Percentiles rank a stretch among this genome's conserved stretches.
These are phyloP conservation scores for Tillandsia leiboldiana DNA, from an alignment of 176 grass and related monocot species.

Conservation along the genomic window DNA sequence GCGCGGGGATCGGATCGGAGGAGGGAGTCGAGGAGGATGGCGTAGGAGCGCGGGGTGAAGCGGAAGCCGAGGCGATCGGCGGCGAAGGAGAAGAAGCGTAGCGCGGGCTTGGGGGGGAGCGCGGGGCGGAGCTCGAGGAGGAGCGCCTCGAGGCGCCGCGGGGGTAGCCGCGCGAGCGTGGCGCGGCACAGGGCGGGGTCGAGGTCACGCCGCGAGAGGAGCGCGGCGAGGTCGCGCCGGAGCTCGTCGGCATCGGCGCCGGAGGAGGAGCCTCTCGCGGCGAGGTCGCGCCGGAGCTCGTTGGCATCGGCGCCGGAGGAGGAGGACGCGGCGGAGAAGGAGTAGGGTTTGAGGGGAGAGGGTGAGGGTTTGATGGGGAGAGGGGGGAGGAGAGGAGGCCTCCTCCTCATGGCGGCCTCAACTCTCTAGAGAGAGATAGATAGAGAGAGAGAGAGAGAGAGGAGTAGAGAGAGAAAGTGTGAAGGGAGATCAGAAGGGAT, in stretches of 20 bases:
- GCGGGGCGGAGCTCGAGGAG: slow-evolving; percentile 21
- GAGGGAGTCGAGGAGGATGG: slow-evolving; percentile 33
- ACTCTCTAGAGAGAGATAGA: not conserved
- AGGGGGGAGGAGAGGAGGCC: slow-evolving; percentile 7
- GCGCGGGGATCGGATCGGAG: slow-evolving; percentile 32
- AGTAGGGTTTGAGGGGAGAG: slow-evolving; percentile 17
- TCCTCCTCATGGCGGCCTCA: slow-evolving; percentile 60
- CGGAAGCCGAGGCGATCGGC: slow-evolving; percentile 4
- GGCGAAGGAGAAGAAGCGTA: slow-evolving; percentile 39
- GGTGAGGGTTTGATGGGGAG: slow-evolving; percentile 12
- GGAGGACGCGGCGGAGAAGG: slow-evolving; percentile 25
- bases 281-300: slow-evolving; percentile 27
- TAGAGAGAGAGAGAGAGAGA: not conserved
- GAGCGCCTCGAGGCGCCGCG: not conserved
- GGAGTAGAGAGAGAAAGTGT: not conserved
- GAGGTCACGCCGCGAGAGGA: slow-evolving; percentile 15
- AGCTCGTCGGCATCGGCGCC: slow-evolving; percentile 22
- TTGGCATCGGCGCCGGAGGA: slow-evolving; percentile 16
- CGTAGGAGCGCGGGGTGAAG: slow-evolving; percentile 37
- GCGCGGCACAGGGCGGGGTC: slow-evolving; percentile 18
- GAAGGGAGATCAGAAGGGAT: not conserved
- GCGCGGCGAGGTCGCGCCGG: slow-evolving; percentile 23
- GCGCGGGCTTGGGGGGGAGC: slow-evolving; percentile 25
- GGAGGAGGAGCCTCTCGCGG: slow-evolving; percentile 14
- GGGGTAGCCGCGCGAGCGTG: slow-evolving; percentile 10